phyloP scores from a whole-genome alignment of 441 rosid genomes.

The Eugenia klotzschiana region DNA sequence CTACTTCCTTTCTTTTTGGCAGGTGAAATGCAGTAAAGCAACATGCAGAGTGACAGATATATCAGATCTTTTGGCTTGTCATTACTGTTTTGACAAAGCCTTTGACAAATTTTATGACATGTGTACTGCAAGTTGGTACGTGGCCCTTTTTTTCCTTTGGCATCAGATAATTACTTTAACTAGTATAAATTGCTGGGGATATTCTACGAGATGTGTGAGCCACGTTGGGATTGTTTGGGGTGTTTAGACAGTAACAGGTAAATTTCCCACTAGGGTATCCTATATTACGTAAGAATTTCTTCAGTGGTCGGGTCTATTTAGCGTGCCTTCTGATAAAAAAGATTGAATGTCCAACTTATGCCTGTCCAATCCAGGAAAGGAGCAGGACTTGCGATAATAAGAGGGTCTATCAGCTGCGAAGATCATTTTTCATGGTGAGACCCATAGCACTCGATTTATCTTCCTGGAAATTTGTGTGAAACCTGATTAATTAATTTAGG shows the following conservation, averaged over 20 bases:
- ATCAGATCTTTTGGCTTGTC: slow-evolving; percentile 53
- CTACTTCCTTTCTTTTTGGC: neutral
- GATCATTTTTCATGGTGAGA: slow-evolving; percentile 58
- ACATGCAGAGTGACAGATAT: slow-evolving; percentile 51
- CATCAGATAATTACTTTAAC: neutral
- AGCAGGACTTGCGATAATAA: slow-evolving; percentile 37
- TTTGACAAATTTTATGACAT: slow-evolving; percentile 58
- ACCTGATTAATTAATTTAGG: neutral
- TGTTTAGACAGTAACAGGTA: neutral
- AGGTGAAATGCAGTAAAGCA: slow-evolving; percentile 73
- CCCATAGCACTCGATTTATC: neutral
- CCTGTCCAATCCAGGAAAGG: slow-evolving; percentile 29
- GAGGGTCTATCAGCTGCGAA: slow-evolving; percentile 59
- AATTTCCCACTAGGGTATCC: neutral
- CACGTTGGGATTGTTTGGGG: neutral
- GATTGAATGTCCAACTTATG: neutral
- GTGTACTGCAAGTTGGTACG: slow-evolving; percentile 58
- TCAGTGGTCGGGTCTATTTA: neutral
- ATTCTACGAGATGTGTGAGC: neutral
- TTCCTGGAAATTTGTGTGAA: neutral
- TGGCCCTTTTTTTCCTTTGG: neutral
- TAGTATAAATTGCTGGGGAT: neutral
- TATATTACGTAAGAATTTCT: neutral
- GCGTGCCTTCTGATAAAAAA: neutral
- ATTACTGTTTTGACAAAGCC: slow-evolving; percentile 52